Conservation (phyloP, 768 basidiomycete species). For the Coprinopsis strossmayeri region DNA sequence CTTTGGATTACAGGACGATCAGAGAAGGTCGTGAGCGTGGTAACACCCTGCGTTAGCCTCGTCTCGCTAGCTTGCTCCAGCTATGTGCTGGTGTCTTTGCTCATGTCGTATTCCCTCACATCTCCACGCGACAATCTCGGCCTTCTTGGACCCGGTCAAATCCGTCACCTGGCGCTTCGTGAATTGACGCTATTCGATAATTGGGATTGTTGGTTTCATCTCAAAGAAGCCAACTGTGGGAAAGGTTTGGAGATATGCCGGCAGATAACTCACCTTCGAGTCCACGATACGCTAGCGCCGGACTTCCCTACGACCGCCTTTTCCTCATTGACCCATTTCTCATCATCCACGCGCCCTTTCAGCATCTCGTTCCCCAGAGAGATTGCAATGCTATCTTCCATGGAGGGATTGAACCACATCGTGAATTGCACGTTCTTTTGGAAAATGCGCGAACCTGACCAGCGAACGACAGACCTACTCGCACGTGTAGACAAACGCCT, state of each 20-base stretch:
- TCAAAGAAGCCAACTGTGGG: constrained; percentile 3
- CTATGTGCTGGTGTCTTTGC: constrained; percentile 9
- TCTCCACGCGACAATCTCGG: neutral
- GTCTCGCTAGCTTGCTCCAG: constrained; percentile 15
- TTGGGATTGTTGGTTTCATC: constrained; percentile 11
- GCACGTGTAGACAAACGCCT: constrained; percentile 12
- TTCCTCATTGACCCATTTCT: constrained; percentile 16
- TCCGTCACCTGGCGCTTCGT: constrained; percentile 7
- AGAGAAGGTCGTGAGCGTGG: constrained; percentile 6
- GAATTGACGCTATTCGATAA: constrained; percentile 16
- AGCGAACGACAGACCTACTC: constrained; percentile 7
- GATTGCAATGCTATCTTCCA: neutral
- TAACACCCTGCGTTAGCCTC: constrained; percentile 11
- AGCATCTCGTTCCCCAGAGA: neutral
- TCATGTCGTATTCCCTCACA: neutral
- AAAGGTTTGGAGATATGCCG: constrained; percentile 10
- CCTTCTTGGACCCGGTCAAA: neutral
- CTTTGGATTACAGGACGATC: constrained; percentile 16
- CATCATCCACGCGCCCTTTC: constrained; percentile 5
- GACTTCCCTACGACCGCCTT: constrained; percentile 11
- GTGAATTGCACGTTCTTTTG: constrained; percentile 17
- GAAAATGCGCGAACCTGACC: constrained; percentile 11
- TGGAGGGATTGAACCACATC: constrained; percentile 13
- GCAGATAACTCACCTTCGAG: constrained; percentile 18
- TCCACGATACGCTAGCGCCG: constrained; percentile 12